Evolutionary conservation across 352 stramenopile genomes (phyloP), one percentile per base, ranked within the genome.

Genomic region (Phytophthora agathidicida): DNA sequence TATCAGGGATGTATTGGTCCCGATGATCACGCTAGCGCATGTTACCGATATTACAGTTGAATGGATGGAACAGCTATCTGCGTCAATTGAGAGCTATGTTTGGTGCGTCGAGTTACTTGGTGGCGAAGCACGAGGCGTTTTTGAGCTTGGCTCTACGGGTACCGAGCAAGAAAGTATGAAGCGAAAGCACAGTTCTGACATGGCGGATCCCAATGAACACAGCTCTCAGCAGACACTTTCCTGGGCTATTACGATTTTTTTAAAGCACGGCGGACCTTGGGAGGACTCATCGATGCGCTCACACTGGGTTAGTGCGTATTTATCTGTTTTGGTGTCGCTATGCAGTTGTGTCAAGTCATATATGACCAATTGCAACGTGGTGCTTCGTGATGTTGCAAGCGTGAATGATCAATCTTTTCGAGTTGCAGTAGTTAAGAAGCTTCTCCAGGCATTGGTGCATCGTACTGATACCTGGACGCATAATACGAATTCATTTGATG

Each of bases 41-140:
- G 16, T 75, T 4, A 26, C 42, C 10, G 46, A 53, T 11, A 61
- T 73, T 46, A 58, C 48, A 2, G 32, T 83, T 32, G 63, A 75
- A n/a, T 93, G 83, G 83, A 62, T 89, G 41, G 67, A 89, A 31
- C 79, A 89, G 23, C 53, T 93, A 27, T 67, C 64, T 37, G 83
- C 80, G 4, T 90, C 79, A 13, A 41, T 80, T 9, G 80, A 91
- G 17, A 79, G 64, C 33, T 90, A 74, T 30, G 48, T 60, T 17
- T 93, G 83, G 83, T 86, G 63, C 45, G 58, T 65, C 11, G 58
- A 73, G 16, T 47, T 89, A 2, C 56, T 93, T 11, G 79, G 67
- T 16, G 64, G 71, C 6, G 61, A 76, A 3, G 49, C 67, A 8
- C 42, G 43, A 13, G 23, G 7, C 10, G 47, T 80, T 23, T 48